phyloP scores from a whole-genome alignment of 768 basidiomycete genomes.

The Chiua virens region DNA sequence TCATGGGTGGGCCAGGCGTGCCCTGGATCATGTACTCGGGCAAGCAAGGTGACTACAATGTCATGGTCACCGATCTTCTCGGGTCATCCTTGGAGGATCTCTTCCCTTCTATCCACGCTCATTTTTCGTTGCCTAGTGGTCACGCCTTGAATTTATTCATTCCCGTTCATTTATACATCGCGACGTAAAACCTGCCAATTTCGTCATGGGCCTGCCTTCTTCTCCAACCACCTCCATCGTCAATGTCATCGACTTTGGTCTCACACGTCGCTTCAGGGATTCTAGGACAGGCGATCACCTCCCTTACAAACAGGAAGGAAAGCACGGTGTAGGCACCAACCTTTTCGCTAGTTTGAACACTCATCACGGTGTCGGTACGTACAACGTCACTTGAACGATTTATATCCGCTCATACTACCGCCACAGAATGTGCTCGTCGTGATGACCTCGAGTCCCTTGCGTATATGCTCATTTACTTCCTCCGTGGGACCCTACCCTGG shows the following conservation, averaged over 20 bases:
- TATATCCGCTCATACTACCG: no score
- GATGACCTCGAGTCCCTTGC: no score
- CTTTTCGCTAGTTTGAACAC: conserved; percentile 76
- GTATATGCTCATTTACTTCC: no score
- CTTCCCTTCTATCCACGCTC: conserved; percentile 33
- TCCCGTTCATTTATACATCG: conserved; percentile 93
- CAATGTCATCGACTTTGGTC: no score
- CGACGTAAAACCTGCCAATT: conserved; percentile 98
- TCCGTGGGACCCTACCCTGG: no score
- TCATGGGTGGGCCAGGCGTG: conserved; percentile 85
- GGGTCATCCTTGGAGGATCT: conserved; percentile 88
- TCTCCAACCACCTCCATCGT: no score
- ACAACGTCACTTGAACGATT: no score
- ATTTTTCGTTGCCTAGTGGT: conserved; percentile 56
- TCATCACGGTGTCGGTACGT: conserved; percentile 71
- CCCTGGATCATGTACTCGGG: conserved; percentile 94
- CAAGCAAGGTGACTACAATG: conserved; percentile 91
- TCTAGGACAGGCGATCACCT: no score
- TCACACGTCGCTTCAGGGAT: no score
- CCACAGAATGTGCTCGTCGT: no score
- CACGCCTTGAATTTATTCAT: conserved; percentile 96
- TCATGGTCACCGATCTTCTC: conserved; percentile 96
- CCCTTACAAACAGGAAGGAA: no score
- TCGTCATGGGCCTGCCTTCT: no score
- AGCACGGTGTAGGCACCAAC: conserved; percentile 79